phyloP scores from a whole-genome alignment of 345 rosid species.

The Corchorus olitorius region DNA sequence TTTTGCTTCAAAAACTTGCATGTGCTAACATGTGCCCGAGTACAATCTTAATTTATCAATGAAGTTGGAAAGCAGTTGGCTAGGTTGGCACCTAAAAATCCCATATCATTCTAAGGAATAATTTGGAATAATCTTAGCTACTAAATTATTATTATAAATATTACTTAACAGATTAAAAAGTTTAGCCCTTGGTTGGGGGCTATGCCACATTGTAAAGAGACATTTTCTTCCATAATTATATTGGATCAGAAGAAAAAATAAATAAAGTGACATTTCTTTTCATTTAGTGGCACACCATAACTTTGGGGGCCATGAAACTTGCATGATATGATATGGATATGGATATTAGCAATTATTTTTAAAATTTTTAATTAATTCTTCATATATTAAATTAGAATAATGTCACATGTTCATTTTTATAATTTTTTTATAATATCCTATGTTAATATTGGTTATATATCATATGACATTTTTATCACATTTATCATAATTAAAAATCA shows the following conservation, averaged over 20 bases:
- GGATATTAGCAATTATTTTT: neutral
- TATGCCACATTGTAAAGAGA: neutral
- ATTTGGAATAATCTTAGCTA: neutral
- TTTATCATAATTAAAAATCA: too few species aligned
- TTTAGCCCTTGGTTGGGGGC: neutral
- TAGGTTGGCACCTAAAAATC: conserved; percentile 10
- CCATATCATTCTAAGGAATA: neutral
- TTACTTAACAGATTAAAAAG: neutral
- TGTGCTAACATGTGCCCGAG: conserved; percentile 3
- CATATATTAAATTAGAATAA: neutral
- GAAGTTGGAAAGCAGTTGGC: conserved; percentile 11
- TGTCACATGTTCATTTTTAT: too few species aligned
- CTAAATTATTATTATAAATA: neutral
- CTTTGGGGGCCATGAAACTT: neutral
- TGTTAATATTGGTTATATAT: too few species aligned
- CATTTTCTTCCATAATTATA: neutral
- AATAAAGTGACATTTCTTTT: too few species aligned
- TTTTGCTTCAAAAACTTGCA: neutral
- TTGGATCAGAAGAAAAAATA: too few species aligned
- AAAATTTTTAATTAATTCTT: neutral
- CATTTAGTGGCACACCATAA: too few species aligned
- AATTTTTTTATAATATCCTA: too few species aligned
- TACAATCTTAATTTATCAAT: neutral
- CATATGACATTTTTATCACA: too few species aligned
- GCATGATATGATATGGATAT: neutral